Conservation (phyloP, 352 stramenopile species). For the Phytophthora fragariae region DNA sequence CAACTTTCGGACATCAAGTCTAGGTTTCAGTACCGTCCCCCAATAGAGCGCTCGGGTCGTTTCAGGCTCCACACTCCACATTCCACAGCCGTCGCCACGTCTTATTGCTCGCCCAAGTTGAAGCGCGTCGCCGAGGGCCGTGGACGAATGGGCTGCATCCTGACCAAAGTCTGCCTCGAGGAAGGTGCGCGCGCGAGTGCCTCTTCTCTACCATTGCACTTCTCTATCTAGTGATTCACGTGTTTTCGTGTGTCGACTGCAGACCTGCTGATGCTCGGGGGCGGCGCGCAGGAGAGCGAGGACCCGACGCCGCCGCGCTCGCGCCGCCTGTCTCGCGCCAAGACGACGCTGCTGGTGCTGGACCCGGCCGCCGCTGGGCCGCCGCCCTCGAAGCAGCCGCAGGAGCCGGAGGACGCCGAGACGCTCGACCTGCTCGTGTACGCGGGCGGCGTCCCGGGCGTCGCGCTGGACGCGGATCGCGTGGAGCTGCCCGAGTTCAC, state of each 20-base stretch:
- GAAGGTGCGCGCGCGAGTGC: constrained; percentile 37
- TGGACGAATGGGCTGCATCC: constrained; percentile 59
- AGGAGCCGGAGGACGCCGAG: constrained; percentile 13
- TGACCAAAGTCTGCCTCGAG: constrained; percentile 57
- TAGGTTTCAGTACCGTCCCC: constrained; percentile 4
- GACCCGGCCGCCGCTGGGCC: constrained; percentile 23
- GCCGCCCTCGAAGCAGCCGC: constrained; percentile 2
- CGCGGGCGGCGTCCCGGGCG: constrained; percentile 73
- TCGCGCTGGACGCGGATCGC: constrained; percentile 62
- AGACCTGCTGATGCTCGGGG: constrained; percentile 41
- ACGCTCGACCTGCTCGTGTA: constrained; percentile 39
- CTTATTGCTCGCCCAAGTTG: constrained; percentile 16
- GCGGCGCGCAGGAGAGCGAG: constrained; percentile 25
- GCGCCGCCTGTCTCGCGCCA: constrained; percentile 45
- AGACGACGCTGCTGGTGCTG: constrained; percentile 50
- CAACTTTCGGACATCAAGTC: background rate
- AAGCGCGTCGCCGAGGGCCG: constrained; percentile 7
- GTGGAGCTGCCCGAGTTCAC: constrained; percentile 76
- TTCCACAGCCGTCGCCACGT: background rate
- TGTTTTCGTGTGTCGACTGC: background rate
- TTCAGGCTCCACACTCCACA: constrained; percentile 17
- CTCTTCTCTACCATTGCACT: constrained; percentile 11
- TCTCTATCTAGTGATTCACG: background rate
- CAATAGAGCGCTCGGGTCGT: constrained; percentile 17
- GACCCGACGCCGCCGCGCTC: constrained; percentile 6